Conservation (phyloP, 2,329 filamentous ascomycete species). For the Penicillium sp. region DNA sequence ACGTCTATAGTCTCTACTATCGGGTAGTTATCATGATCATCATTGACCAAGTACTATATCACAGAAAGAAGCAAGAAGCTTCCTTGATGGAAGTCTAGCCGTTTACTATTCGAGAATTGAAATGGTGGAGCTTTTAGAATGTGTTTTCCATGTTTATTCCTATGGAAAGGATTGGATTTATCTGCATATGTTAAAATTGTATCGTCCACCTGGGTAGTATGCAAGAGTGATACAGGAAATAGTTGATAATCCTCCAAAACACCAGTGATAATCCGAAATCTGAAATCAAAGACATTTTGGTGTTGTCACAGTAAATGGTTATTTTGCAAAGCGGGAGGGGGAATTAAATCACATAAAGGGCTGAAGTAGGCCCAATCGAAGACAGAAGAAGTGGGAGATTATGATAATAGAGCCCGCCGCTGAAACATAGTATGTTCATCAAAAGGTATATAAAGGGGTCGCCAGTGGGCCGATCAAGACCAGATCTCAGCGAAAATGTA, state of each 20-base stretch:
- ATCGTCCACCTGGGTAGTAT: constrained; percentile 12
- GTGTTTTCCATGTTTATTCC: neutral
- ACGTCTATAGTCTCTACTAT: too few relatives aligned
- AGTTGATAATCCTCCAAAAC: neutral
- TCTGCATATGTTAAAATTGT: constrained; percentile 14
- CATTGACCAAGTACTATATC: too few relatives aligned
- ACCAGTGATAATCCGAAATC: neutral
- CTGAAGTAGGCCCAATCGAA: neutral
- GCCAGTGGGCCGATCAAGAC: constrained; percentile 30
- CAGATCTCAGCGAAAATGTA: constrained; percentile 73
- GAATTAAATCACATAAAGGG: constrained; percentile 20
- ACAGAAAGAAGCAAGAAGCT: too few relatives aligned
- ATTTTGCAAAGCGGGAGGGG: neutral
- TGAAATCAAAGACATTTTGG: neutral
- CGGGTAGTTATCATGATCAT: too few relatives aligned
- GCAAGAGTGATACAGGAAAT: neutral
- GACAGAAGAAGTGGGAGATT: constrained; percentile 1
- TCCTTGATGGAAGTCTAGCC: too few relatives aligned
- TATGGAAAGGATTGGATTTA: neutral
- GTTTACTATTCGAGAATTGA: too few relatives aligned
- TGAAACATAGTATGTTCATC: constrained; percentile 17
- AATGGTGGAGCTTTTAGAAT: too few relatives aligned
- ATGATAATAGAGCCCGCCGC: constrained; percentile 7
- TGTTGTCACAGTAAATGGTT: neutral
- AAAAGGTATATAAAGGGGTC: constrained; percentile 4